Evolutionary conservation across 495 filamentous ascomycete species (phyloP).

Genomic region (Lasiosphaeria hispida): DNA sequence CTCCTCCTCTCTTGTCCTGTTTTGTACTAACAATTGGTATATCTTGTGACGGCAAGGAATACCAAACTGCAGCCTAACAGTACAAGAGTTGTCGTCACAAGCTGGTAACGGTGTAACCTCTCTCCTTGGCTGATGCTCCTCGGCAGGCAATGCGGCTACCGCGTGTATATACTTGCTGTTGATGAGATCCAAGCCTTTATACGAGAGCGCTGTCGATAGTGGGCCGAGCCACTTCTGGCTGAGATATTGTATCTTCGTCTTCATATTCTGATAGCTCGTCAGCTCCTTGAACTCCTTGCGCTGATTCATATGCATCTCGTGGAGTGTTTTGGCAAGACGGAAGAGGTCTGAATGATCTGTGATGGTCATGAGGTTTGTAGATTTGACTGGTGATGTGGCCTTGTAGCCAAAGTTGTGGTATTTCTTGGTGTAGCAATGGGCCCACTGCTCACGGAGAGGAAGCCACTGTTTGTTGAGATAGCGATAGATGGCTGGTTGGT

Average conservation of each 20-base stretch:
- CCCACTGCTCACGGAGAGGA: neutral
- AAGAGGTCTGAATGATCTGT: too few relatives aligned
- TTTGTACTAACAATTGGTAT: neutral
- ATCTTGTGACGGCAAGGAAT: neutral
- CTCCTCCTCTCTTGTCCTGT: too few relatives aligned
- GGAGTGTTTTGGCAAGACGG: neutral
- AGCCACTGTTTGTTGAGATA: neutral
- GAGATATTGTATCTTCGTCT: too few relatives aligned
- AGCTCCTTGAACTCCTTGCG: neutral
- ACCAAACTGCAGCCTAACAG: neutral
- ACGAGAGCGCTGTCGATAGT: too few relatives aligned
- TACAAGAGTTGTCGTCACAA: neutral
- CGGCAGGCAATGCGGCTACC: too few relatives aligned
- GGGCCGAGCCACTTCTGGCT: too few relatives aligned
- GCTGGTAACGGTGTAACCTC: neutral
- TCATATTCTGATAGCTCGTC: too few relatives aligned
- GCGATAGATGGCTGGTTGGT: neutral
- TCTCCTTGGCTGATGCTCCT: neutral
- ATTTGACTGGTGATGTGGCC: neutral
- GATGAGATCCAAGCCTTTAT: too few relatives aligned
- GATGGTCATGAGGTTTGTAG: neutral
- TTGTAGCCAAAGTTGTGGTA: neutral
- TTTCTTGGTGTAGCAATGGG: too few relatives aligned
- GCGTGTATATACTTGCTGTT: neutral
- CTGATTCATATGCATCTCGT: neutral